phyloP scores from a whole-genome alignment of 2,329 filamentous ascomycete species.

The Exophiala mesophila region DNA sequence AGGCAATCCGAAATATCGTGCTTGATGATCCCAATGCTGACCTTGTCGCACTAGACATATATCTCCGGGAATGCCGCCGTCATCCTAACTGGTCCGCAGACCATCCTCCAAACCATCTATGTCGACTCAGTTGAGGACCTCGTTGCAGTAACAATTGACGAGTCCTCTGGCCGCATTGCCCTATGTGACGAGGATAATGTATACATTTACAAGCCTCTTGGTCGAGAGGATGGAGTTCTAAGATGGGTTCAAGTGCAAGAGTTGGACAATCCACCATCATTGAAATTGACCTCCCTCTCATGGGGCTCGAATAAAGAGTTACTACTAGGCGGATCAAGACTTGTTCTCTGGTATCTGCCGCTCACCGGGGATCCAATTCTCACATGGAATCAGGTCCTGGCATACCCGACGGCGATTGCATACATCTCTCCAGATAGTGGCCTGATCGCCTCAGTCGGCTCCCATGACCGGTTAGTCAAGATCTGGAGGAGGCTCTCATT shows the following conservation, averaged over 20 bases:
- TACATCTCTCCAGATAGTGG: constrained; percentile 80
- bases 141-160: constrained; percentile 74
- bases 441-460: constrained; percentile 75
- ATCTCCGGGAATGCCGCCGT: constrained; percentile 84
- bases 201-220: constrained; percentile 73
- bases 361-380: constrained; percentile 37
- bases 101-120: constrained; percentile 84
- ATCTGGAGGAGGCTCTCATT: constrained; percentile 87
- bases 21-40: constrained; percentile 8
- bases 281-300: constrained; percentile 59
- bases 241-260: constrained; percentile 34
- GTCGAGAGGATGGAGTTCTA: constrained; percentile 63
- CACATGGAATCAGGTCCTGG: constrained; percentile 70
- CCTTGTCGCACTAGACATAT: constrained; percentile 72
- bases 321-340: constrained; percentile 64
- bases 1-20: constrained; percentile 32
- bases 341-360: constrained; percentile 62
- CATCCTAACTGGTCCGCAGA: constrained; percentile 68
- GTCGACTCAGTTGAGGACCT: constrained; percentile 66
- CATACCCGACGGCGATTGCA: constrained; percentile 68
- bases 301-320: constrained; percentile 87
- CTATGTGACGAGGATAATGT: constrained; percentile 62
- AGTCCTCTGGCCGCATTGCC: constrained; percentile 78
- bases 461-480: constrained; percentile 78
- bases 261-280: constrained; percentile 37